These are phyloP conservation scores for Biscogniauxia marginata DNA, from an alignment of 2,329 filamentous ascomycete species.

Conservation along the genomic window DNA sequence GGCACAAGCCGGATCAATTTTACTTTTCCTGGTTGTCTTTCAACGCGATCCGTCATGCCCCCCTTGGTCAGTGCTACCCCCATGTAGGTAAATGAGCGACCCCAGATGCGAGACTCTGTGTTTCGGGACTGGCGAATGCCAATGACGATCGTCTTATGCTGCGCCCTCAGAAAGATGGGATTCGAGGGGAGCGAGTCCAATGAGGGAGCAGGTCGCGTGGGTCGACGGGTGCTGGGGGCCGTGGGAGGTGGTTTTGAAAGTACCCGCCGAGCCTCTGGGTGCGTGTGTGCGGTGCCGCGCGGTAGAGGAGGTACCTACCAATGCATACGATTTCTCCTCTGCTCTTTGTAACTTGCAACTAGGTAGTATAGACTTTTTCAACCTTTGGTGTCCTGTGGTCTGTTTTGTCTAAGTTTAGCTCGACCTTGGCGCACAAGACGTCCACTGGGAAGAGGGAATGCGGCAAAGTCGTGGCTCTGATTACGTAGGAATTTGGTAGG, in stretches of 20 bases:
- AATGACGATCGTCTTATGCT: constrained; percentile 23
- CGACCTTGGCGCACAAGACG: neutral
- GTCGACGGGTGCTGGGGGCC: constrained; percentile 10
- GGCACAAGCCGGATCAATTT: neutral
- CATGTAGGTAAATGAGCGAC: constrained; percentile 2
- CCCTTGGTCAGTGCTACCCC: neutral
- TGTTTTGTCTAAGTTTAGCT: neutral
- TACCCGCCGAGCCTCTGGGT: neutral
- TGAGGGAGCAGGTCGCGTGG: constrained; percentile 26
- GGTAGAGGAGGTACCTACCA: neutral
- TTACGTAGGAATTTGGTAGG: too few species aligned
- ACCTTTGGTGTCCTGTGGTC: too few species aligned
- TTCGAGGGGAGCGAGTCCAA: constrained; percentile 18
- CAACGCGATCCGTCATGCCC: neutral
- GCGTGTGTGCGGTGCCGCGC: neutral
- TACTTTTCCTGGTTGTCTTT: neutral
- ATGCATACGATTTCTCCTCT: too few species aligned
- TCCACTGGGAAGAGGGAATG: neutral
- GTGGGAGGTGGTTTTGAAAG: neutral
- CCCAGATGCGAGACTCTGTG: constrained; percentile 4
- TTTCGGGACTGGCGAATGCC: constrained; percentile 15
- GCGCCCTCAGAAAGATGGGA: constrained; percentile 18
- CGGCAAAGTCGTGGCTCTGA: neutral
- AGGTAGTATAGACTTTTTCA: too few species aligned
- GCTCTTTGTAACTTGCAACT: too few species aligned